Evolutionary conservation across 345 rosid species (phyloP).

Genomic region (Populus simonii): DNA sequence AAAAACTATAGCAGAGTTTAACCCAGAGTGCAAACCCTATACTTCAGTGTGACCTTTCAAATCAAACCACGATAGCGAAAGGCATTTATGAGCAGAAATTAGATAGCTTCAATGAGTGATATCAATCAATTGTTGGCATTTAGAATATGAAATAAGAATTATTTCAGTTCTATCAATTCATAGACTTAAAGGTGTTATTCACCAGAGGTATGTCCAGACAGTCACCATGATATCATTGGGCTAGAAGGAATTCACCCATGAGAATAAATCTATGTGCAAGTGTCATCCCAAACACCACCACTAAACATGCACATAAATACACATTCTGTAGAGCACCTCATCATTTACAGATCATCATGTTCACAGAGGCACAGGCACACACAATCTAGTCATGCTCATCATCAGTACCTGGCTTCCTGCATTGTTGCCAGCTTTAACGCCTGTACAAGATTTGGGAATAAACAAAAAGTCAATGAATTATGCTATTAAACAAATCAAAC

Average conservation of each 20-base stretch:
- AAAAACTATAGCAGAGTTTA: too few relatives aligned
- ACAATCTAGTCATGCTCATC: neutral
- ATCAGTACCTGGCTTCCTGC: conserved; percentile 49
- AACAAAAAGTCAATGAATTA: conserved; percentile 7
- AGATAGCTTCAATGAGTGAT: neutral
- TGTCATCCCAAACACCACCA: conserved; percentile 8
- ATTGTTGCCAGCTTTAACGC: conserved; percentile 37
- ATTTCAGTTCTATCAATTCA: neutral
- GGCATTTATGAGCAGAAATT: too few relatives aligned
- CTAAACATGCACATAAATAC: neutral
- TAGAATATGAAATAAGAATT: neutral
- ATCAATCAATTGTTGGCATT: neutral
- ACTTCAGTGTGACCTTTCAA: neutral
- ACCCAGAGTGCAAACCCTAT: too few relatives aligned
- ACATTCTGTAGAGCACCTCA: neutral
- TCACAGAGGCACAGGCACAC: neutral
- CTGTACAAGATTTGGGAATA: conserved; percentile 37
- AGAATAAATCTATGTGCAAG: neutral
- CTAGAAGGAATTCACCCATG: neutral
- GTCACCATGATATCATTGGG: neutral
- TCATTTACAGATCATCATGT: neutral
- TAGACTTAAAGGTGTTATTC: neutral
- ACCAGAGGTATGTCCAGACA: neutral
- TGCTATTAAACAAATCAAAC: neutral
- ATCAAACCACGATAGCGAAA: neutral